A percentile compares a stretch with the other conserved stretches of the same genome.
Evolutionary conservation across 2,329 filamentous ascomycete genomes (phyloP).

Genomic region (Escovopsis weberi): DNA sequence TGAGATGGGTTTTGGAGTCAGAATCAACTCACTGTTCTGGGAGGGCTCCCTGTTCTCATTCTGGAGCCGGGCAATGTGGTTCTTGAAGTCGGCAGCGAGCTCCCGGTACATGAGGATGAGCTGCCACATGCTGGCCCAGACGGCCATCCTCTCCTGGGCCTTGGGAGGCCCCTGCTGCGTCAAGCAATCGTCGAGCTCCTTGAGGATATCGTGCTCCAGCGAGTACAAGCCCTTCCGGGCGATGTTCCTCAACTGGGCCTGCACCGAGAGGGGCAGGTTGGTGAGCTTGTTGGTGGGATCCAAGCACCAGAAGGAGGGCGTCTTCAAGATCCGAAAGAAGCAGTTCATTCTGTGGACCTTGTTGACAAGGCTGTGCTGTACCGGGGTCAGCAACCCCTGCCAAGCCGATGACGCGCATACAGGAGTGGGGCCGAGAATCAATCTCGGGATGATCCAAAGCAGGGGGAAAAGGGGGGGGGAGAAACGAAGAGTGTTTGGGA

Average conservation of each 20-base stretch:
- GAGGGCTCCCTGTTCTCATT: slow-evolving; percentile 10
- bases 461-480: not conserved
- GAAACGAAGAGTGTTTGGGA: too few species aligned
- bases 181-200: slow-evolving; percentile 24
- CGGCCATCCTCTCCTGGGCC: slow-evolving; percentile 24
- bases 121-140: slow-evolving; percentile 36
- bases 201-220: slow-evolving; percentile 25
- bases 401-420: not conserved
- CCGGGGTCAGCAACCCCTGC: slow-evolving; percentile 8
- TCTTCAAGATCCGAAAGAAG: slow-evolving; percentile 35
- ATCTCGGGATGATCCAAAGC: not conserved
- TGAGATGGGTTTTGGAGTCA: not conserved
- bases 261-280: slow-evolving; percentile 24
- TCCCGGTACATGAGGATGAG: slow-evolving; percentile 34
- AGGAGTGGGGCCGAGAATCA: not conserved
- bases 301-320: slow-evolving; percentile 26
- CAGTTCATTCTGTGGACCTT: slow-evolving; percentile 33
- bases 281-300: slow-evolving; percentile 23
- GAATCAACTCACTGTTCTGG: slow-evolving; percentile 6
- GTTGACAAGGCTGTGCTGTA: slow-evolving; percentile 25
- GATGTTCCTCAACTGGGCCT: slow-evolving; percentile 25
- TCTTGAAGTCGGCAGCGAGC: slow-evolving; percentile 19
- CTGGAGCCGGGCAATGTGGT: slow-evolving; percentile 13
- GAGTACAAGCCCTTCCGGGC: slow-evolving; percentile 22
- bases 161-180: slow-evolving; percentile 24